Base-by-base conservation (phyloP, 2,329 filamentous ascomycete genomes). In the Coniochaeta ligniaria region DNA sequence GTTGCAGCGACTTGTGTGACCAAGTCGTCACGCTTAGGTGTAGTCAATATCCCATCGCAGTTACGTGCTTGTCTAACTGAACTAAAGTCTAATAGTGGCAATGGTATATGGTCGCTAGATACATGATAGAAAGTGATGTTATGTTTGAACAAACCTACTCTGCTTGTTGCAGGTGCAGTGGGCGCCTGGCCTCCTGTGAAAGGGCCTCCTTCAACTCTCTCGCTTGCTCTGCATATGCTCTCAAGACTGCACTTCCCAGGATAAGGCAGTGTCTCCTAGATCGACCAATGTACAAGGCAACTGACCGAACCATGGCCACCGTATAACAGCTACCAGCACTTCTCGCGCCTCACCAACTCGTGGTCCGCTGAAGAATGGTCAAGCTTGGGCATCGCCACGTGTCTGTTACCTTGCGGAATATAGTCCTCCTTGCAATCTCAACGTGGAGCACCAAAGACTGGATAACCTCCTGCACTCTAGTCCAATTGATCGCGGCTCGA, bases 91-190 rank as follows among this genome's bases (percentile, higher is more conserved):
- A 63, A 50, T 17, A 31, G 33, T 59, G 36, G n/a, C 41, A 62
- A 58, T 55, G 60, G 58, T 61, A 59, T 63, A 52, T 52, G 26
- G 57, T 59, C 59, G 59, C 59, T 64, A 64, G 45, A 63, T 63
- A 57, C 43, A 60, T 60, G 55, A 54, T 62, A 60, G 52, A 59
- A 43, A 58, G 7, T 14, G 3, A 6, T 22, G 17, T 22, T 55
- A 31, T 31, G 28, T 50, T 3, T 6, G 28, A 56, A 17, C 35
- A 56, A 38, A 56, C 11, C 16, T 26, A 31, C 35, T 56, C 54
- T 52, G 47, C 47, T 52, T 31, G 24, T 26, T 26, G 12, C 11
- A 11, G 43, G 24, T 12, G 9, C 38, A 47, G 43, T 14, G 3
- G 6, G 20, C 6, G 20, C 24, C 20, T 47, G 6, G 9, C 5